Conservation (phyloP, 169 alveolate genomes). For the Cryptosporidium tyzzeri region DNA sequence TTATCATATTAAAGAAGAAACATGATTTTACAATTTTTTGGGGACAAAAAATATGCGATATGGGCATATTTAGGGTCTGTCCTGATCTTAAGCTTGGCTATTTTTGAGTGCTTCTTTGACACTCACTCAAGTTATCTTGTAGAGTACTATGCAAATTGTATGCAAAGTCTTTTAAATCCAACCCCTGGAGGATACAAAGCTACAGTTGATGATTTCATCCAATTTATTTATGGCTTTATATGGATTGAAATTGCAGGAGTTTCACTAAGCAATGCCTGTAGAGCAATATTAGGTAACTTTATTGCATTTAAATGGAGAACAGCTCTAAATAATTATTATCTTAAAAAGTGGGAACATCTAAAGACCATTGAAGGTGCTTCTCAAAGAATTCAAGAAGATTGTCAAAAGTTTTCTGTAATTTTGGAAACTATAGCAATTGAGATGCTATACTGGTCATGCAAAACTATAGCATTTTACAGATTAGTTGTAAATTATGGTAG, state of each 20-base stretch:
- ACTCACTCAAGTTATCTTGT: constrained; percentile 33
- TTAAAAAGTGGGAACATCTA: constrained; percentile 28
- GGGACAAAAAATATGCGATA: constrained; percentile 16
- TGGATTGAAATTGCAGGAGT: constrained; percentile 66
- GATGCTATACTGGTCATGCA: constrained; percentile 29
- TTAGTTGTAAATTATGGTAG: constrained; percentile 45
- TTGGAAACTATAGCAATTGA: constrained; percentile 56
- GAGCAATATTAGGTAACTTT: constrained; percentile 37
- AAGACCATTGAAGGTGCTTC: constrained; percentile 73
- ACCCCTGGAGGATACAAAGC: constrained; percentile 38
- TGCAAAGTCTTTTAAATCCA: constrained; percentile 68
- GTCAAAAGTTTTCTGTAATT: constrained; percentile 45
- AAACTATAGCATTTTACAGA: constrained; percentile 46
- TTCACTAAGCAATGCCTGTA: constrained; percentile 19
- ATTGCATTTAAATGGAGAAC: constrained; percentile 76
- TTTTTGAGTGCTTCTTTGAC: constrained; percentile 67
- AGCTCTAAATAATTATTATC: constrained; percentile 47
- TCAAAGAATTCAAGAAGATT: constrained; percentile 73
- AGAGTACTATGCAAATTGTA: constrained; percentile 44
- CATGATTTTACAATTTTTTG: constrained; percentile 64
- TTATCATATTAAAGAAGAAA: not conserved
- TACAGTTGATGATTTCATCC: constrained; percentile 16
- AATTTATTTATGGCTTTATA: constrained; percentile 27
- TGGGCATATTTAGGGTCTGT: constrained; percentile 74
- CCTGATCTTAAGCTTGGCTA: constrained; percentile 13